A percentile compares a stretch with the other conserved stretches of the same genome.
These are phyloP conservation scores for Acanthamoeba castellanii DNA, from an alignment of 208 protist species.

Conservation along the genomic window DNA sequence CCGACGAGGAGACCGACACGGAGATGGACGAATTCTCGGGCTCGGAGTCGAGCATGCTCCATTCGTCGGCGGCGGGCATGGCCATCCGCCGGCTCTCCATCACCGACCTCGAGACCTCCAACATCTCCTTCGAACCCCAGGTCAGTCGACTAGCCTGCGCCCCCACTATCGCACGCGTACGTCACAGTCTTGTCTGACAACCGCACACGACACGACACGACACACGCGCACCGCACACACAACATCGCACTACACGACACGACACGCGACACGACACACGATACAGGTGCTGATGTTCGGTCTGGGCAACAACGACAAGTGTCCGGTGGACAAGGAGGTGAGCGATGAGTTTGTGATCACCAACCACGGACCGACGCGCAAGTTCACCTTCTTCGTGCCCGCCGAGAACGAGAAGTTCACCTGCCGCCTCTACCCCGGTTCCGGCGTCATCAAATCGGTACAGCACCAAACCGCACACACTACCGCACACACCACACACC, in stretches of 20 bases:
- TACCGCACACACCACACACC: neutral
- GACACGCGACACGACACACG: no score
- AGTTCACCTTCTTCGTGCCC: conserved; percentile 70
- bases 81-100: neutral
- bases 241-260: no score
- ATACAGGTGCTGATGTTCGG: conserved; percentile 26
- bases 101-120: neutral
- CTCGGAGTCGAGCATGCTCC: neutral
- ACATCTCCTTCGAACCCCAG: conserved; percentile 42
- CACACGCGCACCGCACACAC: no score
- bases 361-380: conserved; percentile 56
- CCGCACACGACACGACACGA: no score
- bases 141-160: no score
- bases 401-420: conserved; percentile 65
- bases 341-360: conserved; percentile 19
- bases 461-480: neutral
- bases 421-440: conserved; percentile 20
- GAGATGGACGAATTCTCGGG: conserved; percentile 43
- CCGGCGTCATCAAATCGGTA: conserved; percentile 29
- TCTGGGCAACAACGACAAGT: conserved; percentile 14
- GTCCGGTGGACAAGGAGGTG: conserved; percentile 44
- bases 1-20: conserved; percentile 6
- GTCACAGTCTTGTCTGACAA: no score
- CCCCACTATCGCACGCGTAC: no score
- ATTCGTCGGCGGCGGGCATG: neutral